Percentiles rank a stretch among this genome's conserved stretches.
These are phyloP conservation scores for Fragilaria crotonensis DNA, from an alignment of 108 stramenopile species.

Conservation along the genomic window DNA sequence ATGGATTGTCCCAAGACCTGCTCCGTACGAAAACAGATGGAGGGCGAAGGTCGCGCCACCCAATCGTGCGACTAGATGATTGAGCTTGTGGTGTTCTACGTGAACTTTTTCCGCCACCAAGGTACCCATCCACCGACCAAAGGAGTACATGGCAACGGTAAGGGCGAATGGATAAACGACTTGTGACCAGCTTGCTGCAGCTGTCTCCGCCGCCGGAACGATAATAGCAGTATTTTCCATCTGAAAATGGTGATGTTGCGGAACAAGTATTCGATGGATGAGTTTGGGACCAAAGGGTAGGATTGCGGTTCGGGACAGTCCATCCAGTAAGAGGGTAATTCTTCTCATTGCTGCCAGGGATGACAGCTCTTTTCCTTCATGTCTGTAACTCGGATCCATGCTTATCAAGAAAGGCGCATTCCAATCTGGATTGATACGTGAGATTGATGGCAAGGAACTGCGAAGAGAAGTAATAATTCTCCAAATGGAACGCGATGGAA, in stretches of 20 bases:
- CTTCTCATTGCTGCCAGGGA: neutral
- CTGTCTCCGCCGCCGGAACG: neutral
- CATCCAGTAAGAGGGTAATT: constrained; percentile 24
- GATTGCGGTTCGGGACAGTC: constrained; percentile 20
- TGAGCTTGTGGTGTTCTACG: neutral
- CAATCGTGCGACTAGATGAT: constrained; percentile 14
- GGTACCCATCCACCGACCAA: constrained; percentile 13
- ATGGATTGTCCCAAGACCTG: constrained; percentile 20
- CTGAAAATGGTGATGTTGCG: too few relatives aligned
- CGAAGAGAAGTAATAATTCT: too few relatives aligned
- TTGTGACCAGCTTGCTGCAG: constrained; percentile 7
- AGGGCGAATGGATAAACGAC: constrained; percentile 11
- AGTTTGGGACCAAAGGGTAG: constrained; percentile 27
- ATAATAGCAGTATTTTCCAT: neutral
- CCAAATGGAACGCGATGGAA: too few relatives aligned
- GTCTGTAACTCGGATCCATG: too few relatives aligned
- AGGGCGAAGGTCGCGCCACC: constrained; percentile 14
- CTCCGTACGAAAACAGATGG: constrained; percentile 25
- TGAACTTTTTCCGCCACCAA: neutral
- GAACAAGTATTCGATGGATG: constrained; percentile 16
- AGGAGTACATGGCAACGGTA: constrained; percentile 7
- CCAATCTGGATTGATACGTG: too few relatives aligned
- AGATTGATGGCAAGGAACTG: too few relatives aligned
- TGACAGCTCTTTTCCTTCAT: neutral
- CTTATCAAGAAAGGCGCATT: too few relatives aligned